Base-by-base conservation (phyloP, 176 grass and related monocot species). In the Rhipidocladum racemiflorum region DNA sequence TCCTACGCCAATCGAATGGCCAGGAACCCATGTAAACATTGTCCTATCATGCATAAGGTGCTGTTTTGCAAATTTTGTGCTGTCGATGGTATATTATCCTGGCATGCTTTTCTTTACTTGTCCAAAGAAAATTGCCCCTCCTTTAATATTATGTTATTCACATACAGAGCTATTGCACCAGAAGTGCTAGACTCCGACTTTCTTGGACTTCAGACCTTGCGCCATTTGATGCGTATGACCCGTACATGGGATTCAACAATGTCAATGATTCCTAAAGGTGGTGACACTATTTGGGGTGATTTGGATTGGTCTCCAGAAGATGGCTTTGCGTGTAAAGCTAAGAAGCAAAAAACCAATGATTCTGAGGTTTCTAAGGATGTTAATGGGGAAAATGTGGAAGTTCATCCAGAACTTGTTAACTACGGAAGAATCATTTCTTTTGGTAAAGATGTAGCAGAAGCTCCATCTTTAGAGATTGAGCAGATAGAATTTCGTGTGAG, bases 251-350 rank as follows among this genome's bases (percentile, higher is more conserved):
- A 99, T 81, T 92, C 96, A 61, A 95, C 93, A 63, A 99, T 99
- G 90, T 99, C 96, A 63, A 99, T 99, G 96, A 77, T 99, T 63
- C 96, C 96, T 60, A 99, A 93, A 91, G 96, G 96, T n/a, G 96
- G 96, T 16, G 96, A 99, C 29, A 95, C 91, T 59, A 99, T 99
- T 83, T 99, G 96, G 96, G 96, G 96, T 71, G 85, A 62, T 84
- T 76, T 93, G 25, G 87, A 99, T 88, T 91, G 84, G 92, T 87
- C 93, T 84, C 93, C 96, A 63, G 92, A 99, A 83, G 91, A 93
- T 23, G 89, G 87, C 3, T 64, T 83, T 70, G 79, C 75, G 64
- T 99, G 95, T 89, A 89, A 54, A 67, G 61, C 85, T 55, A 98
- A 93, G 83, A 95, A 95, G 75, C 49, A 77, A 25, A 92, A 95